These are phyloP conservation scores for Onygenales sp. DNA, from an alignment of 2,329 filamentous ascomycete genomes.

Conservation along the genomic window DNA sequence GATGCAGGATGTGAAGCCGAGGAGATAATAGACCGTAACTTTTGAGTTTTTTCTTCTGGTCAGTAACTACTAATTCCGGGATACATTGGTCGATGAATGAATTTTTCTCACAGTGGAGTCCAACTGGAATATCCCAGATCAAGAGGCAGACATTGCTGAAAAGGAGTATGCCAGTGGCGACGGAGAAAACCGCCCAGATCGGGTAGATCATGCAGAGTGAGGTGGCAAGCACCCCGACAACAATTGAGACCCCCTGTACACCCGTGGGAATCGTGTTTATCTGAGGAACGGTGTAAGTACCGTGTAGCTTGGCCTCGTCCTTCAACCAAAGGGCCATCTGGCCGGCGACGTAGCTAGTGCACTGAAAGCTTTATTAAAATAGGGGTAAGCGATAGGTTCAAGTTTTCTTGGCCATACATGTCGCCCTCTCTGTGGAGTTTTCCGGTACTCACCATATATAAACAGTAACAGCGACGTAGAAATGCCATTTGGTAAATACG, in stretches of 20 bases:
- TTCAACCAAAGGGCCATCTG: constrained; percentile 23
- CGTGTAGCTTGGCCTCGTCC: constrained; percentile 6
- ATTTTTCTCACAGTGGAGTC: constrained; percentile 12
- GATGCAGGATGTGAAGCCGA: constrained; percentile 18
- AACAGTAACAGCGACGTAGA: constrained; percentile 17
- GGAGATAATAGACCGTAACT: constrained; percentile 12
- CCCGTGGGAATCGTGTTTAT: constrained; percentile 21
- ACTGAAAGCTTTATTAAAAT: not conserved
- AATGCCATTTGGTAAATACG: constrained; percentile 23
- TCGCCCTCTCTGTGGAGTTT: no score
- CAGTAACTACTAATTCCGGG: not conserved
- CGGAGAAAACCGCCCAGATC: constrained; percentile 21
- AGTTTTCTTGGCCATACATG: not conserved
- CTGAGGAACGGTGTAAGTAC: constrained; percentile 17
- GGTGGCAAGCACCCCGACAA: constrained; percentile 18
- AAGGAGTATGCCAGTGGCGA: constrained; percentile 22
- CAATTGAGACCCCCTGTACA: constrained; percentile 18
- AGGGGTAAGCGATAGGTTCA: not conserved
- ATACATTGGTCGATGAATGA: not conserved
- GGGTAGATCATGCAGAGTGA: constrained; percentile 26
- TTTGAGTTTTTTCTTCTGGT: constrained; percentile 1
- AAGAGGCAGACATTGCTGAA: constrained; percentile 17
- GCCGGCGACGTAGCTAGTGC: constrained; percentile 13
- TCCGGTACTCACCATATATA: constrained; percentile 16
- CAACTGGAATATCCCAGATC: constrained; percentile 19